Evolutionary conservation across 208 protist species (phyloP), one percentile per base, ranked within the genome.

Genomic region (Naegleria fowleri): DNA sequence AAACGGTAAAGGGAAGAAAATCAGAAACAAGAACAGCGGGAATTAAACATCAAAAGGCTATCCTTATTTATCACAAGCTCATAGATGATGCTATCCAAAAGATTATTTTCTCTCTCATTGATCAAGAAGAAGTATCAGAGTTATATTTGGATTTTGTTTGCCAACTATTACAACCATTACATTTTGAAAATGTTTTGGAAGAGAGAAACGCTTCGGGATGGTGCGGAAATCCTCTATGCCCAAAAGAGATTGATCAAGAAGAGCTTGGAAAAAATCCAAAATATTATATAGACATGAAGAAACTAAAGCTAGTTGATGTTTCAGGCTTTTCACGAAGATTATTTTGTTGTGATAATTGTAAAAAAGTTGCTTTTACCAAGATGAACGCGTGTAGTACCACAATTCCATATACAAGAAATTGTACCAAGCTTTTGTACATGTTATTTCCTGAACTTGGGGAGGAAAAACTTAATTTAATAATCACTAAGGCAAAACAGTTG

Each of bases 111-210:
- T 67, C 55, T 67, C 16, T 40, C 11, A 33, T 33, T 40, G 38
- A 84, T 39, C 33, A 84, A 16, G 76, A 33, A 15, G 16, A 40
- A 38, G 76, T 84, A 3, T 84, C 76, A 11, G 38, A 84, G 11
- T 38, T 41, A 16, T 84, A 41, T 84, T 40, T 41, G 38, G 76
- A 84, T 84, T 84, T 38, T 84, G 76, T 84, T 33, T 84, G 76
- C 29, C 76, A 84, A 40, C 15, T 84, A 41, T 84, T 84, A 40
- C 33, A 84, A 36, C 76, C 76, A 39, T 16, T 38, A 84, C 76
- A 84, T 84, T 33, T 84, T 84, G 29, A 84, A 33, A 15, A 84
- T 19, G 38, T 84, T 40, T 41, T 84, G 38, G 76, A 84, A 40
- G 76, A 84, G 38, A 84, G 76, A 84, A 84, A 84, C 39, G 33